Percentiles rank a stretch among this genome's conserved stretches.
phyloP scores from a whole-genome alignment of 768 basidiomycete genomes.

The Tricholoma terreum region DNA sequence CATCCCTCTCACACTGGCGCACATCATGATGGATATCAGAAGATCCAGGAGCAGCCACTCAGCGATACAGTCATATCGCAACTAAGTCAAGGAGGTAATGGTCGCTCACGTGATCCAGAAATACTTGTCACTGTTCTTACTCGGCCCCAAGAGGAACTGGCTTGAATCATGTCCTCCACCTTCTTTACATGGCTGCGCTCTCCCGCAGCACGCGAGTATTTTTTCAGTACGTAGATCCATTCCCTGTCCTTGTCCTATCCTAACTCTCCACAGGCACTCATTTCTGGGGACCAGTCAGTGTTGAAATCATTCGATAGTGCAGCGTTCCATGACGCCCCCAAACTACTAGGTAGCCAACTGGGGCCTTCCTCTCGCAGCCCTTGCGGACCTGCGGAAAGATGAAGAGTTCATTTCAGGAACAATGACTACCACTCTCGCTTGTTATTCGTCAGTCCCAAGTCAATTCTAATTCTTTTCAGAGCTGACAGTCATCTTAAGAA shows the following conservation, averaged over 20 bases:
- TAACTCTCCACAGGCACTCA: slow-evolving; percentile 68
- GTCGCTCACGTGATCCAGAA: slow-evolving; percentile 11
- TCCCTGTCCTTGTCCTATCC: not conserved
- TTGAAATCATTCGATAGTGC: slow-evolving; percentile 2
- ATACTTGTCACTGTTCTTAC: too few species aligned
- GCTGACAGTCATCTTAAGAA: slow-evolving; percentile 26
- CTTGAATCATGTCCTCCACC: slow-evolving; percentile 65
- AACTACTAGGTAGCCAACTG: slow-evolving; percentile 86
- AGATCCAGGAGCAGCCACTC: too few species aligned
- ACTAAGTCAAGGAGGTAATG: not conserved
- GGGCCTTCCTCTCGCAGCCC: slow-evolving; percentile 93
- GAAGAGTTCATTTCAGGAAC: slow-evolving; percentile 96
- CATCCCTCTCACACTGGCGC: too few species aligned
- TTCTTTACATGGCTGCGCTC: slow-evolving; percentile 90
- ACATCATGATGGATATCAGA: too few species aligned
- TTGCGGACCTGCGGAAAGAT: slow-evolving; percentile 89
- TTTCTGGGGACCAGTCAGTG: slow-evolving; percentile 96
- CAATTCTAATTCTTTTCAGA: slow-evolving; percentile 5
- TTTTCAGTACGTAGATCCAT: slow-evolving; percentile 71
- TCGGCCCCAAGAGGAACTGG: too few species aligned
- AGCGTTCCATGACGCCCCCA: slow-evolving; percentile 1
- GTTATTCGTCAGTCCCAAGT: slow-evolving; percentile 81
- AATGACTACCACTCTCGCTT: slow-evolving; percentile 88
- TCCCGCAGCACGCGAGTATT: slow-evolving; percentile 89
- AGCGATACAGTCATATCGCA: too few species aligned